Conservation (phyloP, 805 yeast species). For the Kodamaea restingae region DNA sequence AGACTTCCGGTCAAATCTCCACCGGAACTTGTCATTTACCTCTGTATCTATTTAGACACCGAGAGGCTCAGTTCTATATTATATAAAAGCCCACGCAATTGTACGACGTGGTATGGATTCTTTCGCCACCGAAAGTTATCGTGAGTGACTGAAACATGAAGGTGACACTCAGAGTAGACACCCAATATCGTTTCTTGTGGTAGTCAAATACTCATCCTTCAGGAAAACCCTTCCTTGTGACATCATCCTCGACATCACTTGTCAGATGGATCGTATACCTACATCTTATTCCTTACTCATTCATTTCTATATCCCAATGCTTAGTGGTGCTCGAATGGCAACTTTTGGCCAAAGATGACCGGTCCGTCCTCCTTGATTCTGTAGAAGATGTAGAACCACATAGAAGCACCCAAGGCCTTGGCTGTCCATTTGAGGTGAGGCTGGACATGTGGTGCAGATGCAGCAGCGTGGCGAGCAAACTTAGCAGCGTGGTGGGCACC, state of each 20-base stretch:
- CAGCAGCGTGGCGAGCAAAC: conserved; percentile 53
- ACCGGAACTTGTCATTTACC: no score
- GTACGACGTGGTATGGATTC: no score
- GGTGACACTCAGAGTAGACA: no score
- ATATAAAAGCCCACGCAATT: no score
- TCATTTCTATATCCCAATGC: conserved; percentile 3
- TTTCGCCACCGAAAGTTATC: no score
- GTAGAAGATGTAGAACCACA: conserved; percentile 88
- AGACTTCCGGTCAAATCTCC: no score
- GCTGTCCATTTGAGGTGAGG: conserved; percentile 55
- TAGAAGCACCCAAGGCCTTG: conserved; percentile 72
- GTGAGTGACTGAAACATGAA: no score
- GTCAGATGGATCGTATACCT: neutral
- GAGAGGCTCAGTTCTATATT: no score
- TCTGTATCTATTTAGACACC: no score
- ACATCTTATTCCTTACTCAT: neutral
- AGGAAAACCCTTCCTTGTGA: no score
- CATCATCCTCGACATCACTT: neutral
- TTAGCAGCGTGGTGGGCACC: conserved; percentile 42
- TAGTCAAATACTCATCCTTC: no score
- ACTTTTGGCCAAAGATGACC: conserved; percentile 49
- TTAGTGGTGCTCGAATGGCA: conserved; percentile 37
- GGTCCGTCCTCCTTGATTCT: conserved; percentile 71
- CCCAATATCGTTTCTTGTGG: no score
- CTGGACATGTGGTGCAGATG: conserved; percentile 63